Evolutionary conservation across 2,329 filamentous ascomycete species (phyloP).

Genomic region (Apiospora sp.): DNA sequence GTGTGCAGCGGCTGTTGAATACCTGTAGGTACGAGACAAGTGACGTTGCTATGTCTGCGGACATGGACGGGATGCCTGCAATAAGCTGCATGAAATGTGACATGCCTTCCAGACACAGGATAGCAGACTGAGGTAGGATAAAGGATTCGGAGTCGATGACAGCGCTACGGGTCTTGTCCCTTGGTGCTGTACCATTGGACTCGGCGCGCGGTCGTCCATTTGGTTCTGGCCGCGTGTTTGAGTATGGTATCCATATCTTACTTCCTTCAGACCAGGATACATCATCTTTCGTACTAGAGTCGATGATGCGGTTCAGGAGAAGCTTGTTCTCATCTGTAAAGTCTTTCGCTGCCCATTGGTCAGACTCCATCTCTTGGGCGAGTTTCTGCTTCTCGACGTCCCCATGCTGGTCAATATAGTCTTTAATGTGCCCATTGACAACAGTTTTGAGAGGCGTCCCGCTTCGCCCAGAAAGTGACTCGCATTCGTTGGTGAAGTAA

Average conservation of each 20-base stretch:
- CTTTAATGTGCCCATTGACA: conserved; percentile 82
- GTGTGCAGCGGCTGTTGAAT: conserved; percentile 96
- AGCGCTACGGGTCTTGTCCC: conserved; percentile 74
- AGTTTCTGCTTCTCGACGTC: conserved; percentile 78
- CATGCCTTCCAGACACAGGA: conserved; percentile 82
- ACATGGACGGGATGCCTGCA: conserved; percentile 87
- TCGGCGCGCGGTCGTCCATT: conserved; percentile 47
- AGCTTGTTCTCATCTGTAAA: conserved; percentile 70
- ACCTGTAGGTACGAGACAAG: conserved; percentile 88
- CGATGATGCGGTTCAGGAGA: conserved; percentile 70
- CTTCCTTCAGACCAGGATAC: conserved; percentile 69
- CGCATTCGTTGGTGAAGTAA: conserved; percentile 86
- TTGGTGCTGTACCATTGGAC: conserved; percentile 56
- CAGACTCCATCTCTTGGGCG: conserved; percentile 79
- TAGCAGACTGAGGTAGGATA: conserved; percentile 83
- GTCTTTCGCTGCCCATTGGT: conserved; percentile 81
- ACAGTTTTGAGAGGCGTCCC: conserved; percentile 79
- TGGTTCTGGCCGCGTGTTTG: conserved; percentile 46
- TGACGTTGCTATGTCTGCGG: conserved; percentile 78
- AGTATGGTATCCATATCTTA: conserved; percentile 63
- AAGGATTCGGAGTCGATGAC: conserved; percentile 85
- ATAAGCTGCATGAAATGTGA: conserved; percentile 85
- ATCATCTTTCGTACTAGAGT: conserved; percentile 75
- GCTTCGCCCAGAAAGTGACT: conserved; percentile 81
- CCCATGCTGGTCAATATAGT: conserved; percentile 77